Base-by-base conservation (phyloP, 2,329 filamentous ascomycete genomes). In the Colletotrichum salicis region DNA sequence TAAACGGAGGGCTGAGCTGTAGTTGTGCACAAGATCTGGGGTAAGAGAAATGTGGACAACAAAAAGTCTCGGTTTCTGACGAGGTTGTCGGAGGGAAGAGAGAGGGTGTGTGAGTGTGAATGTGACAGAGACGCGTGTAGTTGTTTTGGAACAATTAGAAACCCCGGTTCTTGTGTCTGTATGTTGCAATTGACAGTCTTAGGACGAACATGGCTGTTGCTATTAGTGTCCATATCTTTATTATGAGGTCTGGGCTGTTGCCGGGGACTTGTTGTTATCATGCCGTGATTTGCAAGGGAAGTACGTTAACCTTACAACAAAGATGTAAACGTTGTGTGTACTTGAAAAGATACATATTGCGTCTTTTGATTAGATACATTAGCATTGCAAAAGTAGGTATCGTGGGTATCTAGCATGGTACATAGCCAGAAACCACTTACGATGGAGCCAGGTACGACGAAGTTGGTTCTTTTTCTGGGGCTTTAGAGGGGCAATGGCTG, bases 21-120 rank as follows among this genome's bases (percentile, higher is more conserved):
- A n/a, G 33, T 24, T 60, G 59, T 51, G 33, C 52, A 58, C 52
- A 48, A 48, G 27, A 71, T 64, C 68, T 68, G 68, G 64, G 68
- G 68, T 68, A 71, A 69, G 60, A 55, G 0, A 55, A 64, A 27
- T 37, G 35, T 62, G 65, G 69, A 48, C 61, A 67, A 13, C 22
- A 71, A 64, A 48, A 51, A 66, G 69, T 60, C 69, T 71, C 55
- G 65, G 69, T 27, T 69, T 48, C 41, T 35, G 60, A 52, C 31
- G 45, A 31, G 8, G 41, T 11, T 19, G 15, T 4, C 19, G 19
- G 41, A 48, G 8, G 29, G 27, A 13, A 55, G 27, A 13, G 52
- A 11, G 27, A 4, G 27, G 3, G 27, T 29, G 5, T 29, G 27
- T 29, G 27, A 4, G 27, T 29, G 27, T 29, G 27, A 4, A 4